Evolutionary conservation across 164 flowering plant genomes (phyloP), one percentile per base, ranked within the genome.

Genomic region (Chimonanthus salicifolius): DNA sequence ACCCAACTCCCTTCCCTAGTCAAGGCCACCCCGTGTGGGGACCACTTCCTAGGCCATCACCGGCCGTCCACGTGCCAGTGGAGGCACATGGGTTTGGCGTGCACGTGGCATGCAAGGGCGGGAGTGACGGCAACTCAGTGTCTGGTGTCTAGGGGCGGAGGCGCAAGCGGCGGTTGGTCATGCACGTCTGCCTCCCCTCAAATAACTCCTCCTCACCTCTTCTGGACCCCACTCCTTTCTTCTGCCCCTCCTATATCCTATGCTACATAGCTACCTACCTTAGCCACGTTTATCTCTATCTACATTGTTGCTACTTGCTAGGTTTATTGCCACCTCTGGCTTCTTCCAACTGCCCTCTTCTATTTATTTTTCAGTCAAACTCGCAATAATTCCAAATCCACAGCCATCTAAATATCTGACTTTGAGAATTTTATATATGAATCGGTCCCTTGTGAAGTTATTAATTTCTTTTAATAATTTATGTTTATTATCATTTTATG

Each of bases 101-200:
- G 73, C 71, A 73, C 74, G 74, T 70, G 78, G 76, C 74, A 70
- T 4, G 13, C 72, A 69, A n/a, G n/a, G 8, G 18, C 64, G 64
- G 47, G 64, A 11, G 21, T 18, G 62, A 43, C 43, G 33, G 68
- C 47, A 5, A 45, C 9, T 16, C 9, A 5, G 47, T 10, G 71
- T 13, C 71, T 10, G 7, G 33, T 79, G 76, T 71, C 77, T 44
- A 73, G 5, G 43, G 5, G 8, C 7, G 6, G n/a, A 67, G 74
- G 73, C 50, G 76, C 77, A 75, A 63, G 47, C 8, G 71, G 71
- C 49, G 74, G 74, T 75, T 72, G 71, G 64, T 58, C 81, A 79
- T 67, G 71, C 76, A 49, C 1, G 45, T 58, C 18, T 77, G 82
- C 68, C 77, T 65, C 77, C 47, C 65, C 48, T 62, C 62, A 1